Evolutionary conservation across 306 rosid genomes (phyloP).

Genomic region (Lagenaria siceraria): DNA sequence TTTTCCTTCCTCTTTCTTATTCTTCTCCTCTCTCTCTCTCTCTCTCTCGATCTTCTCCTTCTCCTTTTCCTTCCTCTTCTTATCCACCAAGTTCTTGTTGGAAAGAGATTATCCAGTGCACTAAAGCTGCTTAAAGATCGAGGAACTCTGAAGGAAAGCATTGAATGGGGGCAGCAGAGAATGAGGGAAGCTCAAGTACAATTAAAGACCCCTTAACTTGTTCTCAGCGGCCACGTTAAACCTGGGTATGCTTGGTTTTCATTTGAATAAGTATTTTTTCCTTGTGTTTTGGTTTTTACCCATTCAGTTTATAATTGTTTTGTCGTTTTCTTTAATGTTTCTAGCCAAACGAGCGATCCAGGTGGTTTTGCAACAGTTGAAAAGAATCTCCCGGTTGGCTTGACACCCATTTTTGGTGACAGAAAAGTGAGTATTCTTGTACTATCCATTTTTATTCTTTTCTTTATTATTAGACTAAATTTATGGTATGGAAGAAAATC

Average conservation of each 20-base stretch:
- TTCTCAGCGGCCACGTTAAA: slow-evolving; percentile 88
- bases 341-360: slow-evolving; percentile 95
- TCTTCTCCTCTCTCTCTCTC: too few relatives aligned
- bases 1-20: too few relatives aligned
- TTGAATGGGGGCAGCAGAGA: slow-evolving; percentile 99
- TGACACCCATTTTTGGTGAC: slow-evolving; percentile 99
- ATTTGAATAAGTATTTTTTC: not conserved
- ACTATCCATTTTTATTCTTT: too few relatives aligned
- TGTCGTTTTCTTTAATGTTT: slow-evolving; percentile 6
- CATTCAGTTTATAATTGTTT: not conserved
- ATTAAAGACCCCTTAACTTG: slow-evolving; percentile 74
- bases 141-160: slow-evolving; percentile 80
- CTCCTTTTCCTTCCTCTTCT: too few relatives aligned
- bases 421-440: too few relatives aligned
- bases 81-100: slow-evolving; percentile 82
- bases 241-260: slow-evolving; percentile 53
- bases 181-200: slow-evolving; percentile 94
- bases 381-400: slow-evolving; percentile 85
- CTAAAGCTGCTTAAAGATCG: slow-evolving; percentile 77
- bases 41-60: too few relatives aligned
- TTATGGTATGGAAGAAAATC: not conserved
- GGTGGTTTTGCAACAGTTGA: slow-evolving; percentile 98
- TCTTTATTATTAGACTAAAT: not conserved
- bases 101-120: slow-evolving; percentile 86
- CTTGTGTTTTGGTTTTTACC: not conserved